Evolutionary conservation across 2,329 filamentous ascomycete species (phyloP).

Genomic region (Pseudogymnoascus sp.): DNA sequence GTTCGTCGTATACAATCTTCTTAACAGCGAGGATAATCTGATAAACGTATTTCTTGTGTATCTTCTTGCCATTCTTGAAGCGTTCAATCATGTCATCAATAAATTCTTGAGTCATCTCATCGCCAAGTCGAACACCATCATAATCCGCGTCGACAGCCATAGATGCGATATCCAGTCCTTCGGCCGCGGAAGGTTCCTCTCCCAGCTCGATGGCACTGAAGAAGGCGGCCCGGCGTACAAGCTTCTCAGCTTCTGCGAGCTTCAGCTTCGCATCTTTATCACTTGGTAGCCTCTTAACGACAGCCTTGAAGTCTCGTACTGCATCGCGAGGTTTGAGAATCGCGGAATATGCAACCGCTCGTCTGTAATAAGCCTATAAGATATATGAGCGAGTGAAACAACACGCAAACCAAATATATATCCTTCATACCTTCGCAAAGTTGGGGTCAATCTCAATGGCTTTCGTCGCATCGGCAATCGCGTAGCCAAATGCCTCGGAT

Average conservation of each 20-base stretch:
- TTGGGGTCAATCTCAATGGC: conserved; percentile 82
- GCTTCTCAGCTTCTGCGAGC: conserved; percentile 86
- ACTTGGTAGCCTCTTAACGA: conserved; percentile 74
- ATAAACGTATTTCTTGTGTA: conserved; percentile 94
- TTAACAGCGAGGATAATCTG: conserved; percentile 88
- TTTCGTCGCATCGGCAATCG: conserved; percentile 81
- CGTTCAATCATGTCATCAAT: conserved; percentile 94
- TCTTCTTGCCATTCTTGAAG: conserved; percentile 92
- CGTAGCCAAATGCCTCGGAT: conserved; percentile 89
- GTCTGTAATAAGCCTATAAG: conserved; percentile 79
- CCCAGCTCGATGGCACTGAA: conserved; percentile 89
- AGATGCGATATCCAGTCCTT: conserved; percentile 78
- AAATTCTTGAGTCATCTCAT: conserved; percentile 91
- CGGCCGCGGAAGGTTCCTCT: conserved; percentile 85
- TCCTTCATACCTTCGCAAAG: conserved; percentile 68
- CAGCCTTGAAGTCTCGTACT: conserved; percentile 83
- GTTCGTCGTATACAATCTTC: conserved; percentile 82
- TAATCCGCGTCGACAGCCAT: conserved; percentile 79
- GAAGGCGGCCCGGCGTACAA: conserved; percentile 87
- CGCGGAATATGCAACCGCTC: conserved; percentile 84
- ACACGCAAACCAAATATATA: neutral
- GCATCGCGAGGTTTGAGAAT: conserved; percentile 85
- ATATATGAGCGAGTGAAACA: conserved; percentile 13
- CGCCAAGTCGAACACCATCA: conserved; percentile 70
- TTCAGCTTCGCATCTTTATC: conserved; percentile 91